Percentiles rank a stretch among this genome's conserved stretches.
Conservation (phyloP, 164 flowering plant species). For the Vitis rotundifolia region DNA sequence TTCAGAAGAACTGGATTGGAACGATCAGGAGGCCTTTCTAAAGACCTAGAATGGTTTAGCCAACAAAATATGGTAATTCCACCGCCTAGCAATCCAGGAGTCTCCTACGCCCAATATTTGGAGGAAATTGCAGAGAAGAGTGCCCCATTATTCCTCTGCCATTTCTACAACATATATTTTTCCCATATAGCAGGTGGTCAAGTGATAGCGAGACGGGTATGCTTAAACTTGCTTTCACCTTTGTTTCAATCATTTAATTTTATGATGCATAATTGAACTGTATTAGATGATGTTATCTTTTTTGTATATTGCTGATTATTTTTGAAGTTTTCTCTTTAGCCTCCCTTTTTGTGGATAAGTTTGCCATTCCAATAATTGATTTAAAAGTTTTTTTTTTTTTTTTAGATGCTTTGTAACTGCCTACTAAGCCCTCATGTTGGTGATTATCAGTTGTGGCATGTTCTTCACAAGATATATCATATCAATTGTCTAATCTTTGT, state of each 20-base stretch:
- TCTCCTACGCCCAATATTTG: constrained; percentile 69
- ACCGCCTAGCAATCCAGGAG: constrained; percentile 61
- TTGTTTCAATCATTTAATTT: too few species aligned
- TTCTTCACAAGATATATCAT: too few species aligned
- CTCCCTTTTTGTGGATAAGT: too few species aligned
- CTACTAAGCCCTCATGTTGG: too few species aligned
- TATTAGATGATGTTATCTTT: too few species aligned
- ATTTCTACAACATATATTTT: constrained; percentile 89
- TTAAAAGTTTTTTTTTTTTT: too few species aligned
- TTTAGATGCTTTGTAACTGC: too few species aligned
- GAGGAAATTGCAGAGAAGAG: constrained; percentile 67
- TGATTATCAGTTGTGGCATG: too few species aligned
- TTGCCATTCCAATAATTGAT: too few species aligned
- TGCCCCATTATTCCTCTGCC: constrained; percentile 74
- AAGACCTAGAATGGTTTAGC: constrained; percentile 72
- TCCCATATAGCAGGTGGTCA: constrained; percentile 92
- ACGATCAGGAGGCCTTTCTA: constrained; percentile 52
- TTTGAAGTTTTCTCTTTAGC: too few species aligned
- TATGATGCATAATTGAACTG: not conserved
- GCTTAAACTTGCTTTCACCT: not conserved
- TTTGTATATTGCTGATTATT: too few species aligned
- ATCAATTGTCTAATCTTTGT: too few species aligned
- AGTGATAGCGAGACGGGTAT: constrained; percentile 78
- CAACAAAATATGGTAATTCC: constrained; percentile 61
- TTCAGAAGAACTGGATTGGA: constrained; percentile 89